Evolutionary conservation across 768 basidiomycete genomes (phyloP), one percentile per base, ranked within the genome.

Genomic region (Auriscalpium orientale): DNA sequence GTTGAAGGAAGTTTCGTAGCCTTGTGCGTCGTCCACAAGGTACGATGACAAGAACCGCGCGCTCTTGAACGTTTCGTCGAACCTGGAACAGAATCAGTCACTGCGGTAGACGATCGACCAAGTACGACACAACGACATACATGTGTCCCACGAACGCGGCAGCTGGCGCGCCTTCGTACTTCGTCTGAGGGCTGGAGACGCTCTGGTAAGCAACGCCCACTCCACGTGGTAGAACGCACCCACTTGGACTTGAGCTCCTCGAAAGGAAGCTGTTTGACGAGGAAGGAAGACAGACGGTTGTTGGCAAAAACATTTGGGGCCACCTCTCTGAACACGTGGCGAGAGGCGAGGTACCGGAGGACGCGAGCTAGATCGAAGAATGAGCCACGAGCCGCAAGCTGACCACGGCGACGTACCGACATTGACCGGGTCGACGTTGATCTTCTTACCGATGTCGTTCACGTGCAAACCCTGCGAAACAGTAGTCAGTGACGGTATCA

Each of bases 281-380:
- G 49, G 45, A 65, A 54, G 9, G 68, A 66, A 5, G 74, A 74
- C 13, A 70, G 62, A 8, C 72, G 70, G 49, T 71, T 77, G 55
- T 74, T 71, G 4, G 71, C 67, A 53, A 73, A 77, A 8, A 71
- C 66, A 55, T 75, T 60, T 1, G 73, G 73, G 18, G 51, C 54
- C 13, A 73, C 58, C 51, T 76, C 76, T 20, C 57, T 62, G 57
- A 73, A 77, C 54, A 76, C 62, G 55, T 76, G 73, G 49, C 70
- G 65, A 1, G 68, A 70, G 8, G 72, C 72, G 8, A 76, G 68
- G 40, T 67, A 68, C 21, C 75, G 70, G 8, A 77, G 58, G 51
- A 72, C 62, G 13, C 74, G 73, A 22, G 65, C 72, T 75, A 53
- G 22, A 5, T 28, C 22, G 22, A 5, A 5, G 3, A 28, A 28